Evolutionary conservation across 192 early-diverging fungal genomes (phyloP), one percentile per base, ranked within the genome.

Genomic region (Linnemannia schmuckeri): DNA sequence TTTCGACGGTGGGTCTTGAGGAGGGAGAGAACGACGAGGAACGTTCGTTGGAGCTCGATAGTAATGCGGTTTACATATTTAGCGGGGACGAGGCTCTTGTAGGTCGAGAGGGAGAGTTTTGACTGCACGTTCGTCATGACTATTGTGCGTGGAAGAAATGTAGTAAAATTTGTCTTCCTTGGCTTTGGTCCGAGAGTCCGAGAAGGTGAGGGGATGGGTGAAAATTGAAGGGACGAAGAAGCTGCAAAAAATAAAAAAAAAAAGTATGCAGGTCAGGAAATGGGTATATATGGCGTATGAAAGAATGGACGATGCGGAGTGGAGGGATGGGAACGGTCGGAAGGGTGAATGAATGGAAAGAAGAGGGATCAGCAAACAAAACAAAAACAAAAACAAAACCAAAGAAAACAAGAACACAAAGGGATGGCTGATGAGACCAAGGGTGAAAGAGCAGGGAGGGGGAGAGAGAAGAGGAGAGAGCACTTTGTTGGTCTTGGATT

Each of bases 1-100:
- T 87, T 87, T 63, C 85, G 85, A 46, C 85, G 79, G 41, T 87
- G 85, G 42, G 85, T 78, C 52, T 80, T 81, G 41, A 87, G 76
- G n/a, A 87, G 40, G 0, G 85, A 87, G 42, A 87, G 70, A 6
- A 75, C 79, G 6, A 81, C 63, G 18, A 87, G 41, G 20, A 87
- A 78, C 1, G 85, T 87, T 24, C 79, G 70, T 54, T 87, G 85
- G 1, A 87, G 63, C 47, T 87, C 76, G 2, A 87, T 72, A 12
- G 71, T 70, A 52, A 87, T 35, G 47, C 80, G 55, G 71, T 81
- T 75, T 6, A 81, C 47, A 55, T 78, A 81, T 40, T 81, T 87
- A 15, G 79, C 68, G 0, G 85, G 85, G 46, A 87, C 42, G 40
- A 87, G 57, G 15, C 42, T 83, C 27, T 75, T 27, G n/a, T 78